These are phyloP conservation scores for Saccharomycopsis fermentans DNA, from an alignment of 805 yeast genomes.

Conservation along the genomic window DNA sequence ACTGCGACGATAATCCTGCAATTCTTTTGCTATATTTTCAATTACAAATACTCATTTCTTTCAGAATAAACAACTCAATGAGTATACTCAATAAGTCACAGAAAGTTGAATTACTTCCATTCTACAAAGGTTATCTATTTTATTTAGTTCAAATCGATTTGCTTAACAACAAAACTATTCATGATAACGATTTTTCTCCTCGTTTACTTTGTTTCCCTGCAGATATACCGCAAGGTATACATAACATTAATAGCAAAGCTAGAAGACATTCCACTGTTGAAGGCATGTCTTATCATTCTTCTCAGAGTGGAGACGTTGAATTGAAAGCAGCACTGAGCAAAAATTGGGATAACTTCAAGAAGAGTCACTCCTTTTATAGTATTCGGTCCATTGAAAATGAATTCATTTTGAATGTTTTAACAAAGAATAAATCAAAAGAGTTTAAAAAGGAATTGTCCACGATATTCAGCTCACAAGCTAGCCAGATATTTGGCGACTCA, in stretches of 20 bases:
- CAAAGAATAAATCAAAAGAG: neutral
- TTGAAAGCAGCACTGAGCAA: neutral
- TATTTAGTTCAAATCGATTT: neutral
- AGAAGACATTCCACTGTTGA: neutral
- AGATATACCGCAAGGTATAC: neutral
- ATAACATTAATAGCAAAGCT: neutral
- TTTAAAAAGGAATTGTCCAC: neutral
- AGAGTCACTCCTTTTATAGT: neutral
- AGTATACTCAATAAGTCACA: neutral
- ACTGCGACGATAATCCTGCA: neutral
- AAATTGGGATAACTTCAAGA: neutral
- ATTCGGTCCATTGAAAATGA: neutral
- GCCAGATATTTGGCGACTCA: neutral
- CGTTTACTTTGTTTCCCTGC: neutral
- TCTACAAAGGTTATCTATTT: neutral
- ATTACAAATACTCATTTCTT: neutral
- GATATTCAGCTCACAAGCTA: neutral
- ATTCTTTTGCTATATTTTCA: neutral
- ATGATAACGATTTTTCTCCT: neutral
- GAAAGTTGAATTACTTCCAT: neutral
- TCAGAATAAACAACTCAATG: neutral
- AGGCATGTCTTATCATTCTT: neutral
- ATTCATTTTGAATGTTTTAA: neutral
- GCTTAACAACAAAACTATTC: neutral
- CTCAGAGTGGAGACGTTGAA: neutral